Evolutionary conservation across 306 rosid species (phyloP).

Genomic region (Quillaja saponaria): DNA sequence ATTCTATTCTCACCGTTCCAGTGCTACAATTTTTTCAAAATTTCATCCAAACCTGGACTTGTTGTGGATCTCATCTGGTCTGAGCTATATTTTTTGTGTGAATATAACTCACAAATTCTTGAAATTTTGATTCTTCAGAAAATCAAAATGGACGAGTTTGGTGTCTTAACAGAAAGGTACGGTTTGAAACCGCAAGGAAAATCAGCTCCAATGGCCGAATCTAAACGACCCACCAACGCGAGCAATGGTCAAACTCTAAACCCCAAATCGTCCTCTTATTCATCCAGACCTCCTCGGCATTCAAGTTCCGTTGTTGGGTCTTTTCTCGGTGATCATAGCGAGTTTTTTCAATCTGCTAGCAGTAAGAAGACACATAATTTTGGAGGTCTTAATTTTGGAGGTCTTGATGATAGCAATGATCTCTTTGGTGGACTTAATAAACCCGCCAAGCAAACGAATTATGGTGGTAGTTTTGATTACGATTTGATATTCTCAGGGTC

Average conservation of each 20-base stretch:
- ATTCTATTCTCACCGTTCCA: too few species aligned
- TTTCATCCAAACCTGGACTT: too few species aligned
- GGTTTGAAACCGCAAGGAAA: constrained; percentile 91
- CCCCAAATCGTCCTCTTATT: constrained; percentile 40
- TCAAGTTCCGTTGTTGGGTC: constrained; percentile 40
- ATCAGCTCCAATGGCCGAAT: constrained; percentile 83
- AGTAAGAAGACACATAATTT: constrained; percentile 28
- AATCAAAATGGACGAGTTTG: constrained; percentile 77
- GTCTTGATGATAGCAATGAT: constrained; percentile 45
- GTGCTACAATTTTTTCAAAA: neutral
- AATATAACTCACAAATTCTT: constrained; percentile 9
- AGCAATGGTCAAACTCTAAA: constrained; percentile 26
- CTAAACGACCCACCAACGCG: constrained; percentile 40
- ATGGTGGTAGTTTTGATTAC: constrained; percentile 40
- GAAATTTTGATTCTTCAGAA: neutral
- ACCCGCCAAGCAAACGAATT: constrained; percentile 31
- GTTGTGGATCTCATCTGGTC: constrained; percentile 8
- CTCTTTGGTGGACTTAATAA: constrained; percentile 43
- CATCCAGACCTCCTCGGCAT: constrained; percentile 40
- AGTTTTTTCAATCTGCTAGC: constrained; percentile 10
- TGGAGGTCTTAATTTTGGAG: constrained; percentile 33
- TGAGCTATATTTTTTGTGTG: neutral
- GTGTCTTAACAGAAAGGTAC: constrained; percentile 69
- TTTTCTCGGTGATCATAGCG: constrained; percentile 27
- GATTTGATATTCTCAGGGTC: constrained; percentile 62